These are phyloP conservation scores for Baorangia bicolor DNA, from an alignment of 768 basidiomycete genomes.

Conservation along the genomic window DNA sequence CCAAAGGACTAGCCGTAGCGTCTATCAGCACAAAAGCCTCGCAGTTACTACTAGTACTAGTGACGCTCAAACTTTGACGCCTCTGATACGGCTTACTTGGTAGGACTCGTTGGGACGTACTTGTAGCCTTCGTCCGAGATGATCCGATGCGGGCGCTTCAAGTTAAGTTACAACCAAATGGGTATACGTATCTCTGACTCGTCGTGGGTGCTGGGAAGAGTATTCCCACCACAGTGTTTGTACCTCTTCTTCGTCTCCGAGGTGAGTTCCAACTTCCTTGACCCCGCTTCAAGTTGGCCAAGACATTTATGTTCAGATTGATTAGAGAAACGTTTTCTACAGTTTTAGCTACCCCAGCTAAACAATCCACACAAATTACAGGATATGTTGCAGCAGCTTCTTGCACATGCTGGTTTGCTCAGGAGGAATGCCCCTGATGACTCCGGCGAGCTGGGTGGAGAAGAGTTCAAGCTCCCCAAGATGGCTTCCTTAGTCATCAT, in stretches of 20 bases:
- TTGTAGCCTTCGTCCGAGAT: too few relatives aligned
- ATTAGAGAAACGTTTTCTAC: not conserved
- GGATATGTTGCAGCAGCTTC: slow-evolving; percentile 10
- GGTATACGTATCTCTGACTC: not conserved
- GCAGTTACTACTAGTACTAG: too few relatives aligned
- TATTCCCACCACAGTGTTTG: not conserved
- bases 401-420: not conserved
- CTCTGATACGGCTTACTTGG: not conserved
- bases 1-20: too few relatives aligned
- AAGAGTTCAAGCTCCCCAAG: slow-evolving; percentile 49
- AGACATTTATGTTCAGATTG: not conserved
- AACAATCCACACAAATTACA: too few relatives aligned
- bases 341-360: not conserved
- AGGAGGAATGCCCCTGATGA: not conserved
- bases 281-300: too few relatives aligned
- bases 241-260: not conserved
- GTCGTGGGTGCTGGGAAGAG: not conserved
- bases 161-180: too few relatives aligned
- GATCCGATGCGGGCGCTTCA: not conserved
- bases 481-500: slow-evolving; percentile 45
- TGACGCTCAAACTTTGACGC: not conserved
- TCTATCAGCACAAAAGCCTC: not conserved
- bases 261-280: not conserved
- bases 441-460: slow-evolving; percentile 25
- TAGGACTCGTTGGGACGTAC: too few relatives aligned